These are phyloP conservation scores for Candida pini DNA, from an alignment of 805 yeast species.

Conservation along the genomic window DNA sequence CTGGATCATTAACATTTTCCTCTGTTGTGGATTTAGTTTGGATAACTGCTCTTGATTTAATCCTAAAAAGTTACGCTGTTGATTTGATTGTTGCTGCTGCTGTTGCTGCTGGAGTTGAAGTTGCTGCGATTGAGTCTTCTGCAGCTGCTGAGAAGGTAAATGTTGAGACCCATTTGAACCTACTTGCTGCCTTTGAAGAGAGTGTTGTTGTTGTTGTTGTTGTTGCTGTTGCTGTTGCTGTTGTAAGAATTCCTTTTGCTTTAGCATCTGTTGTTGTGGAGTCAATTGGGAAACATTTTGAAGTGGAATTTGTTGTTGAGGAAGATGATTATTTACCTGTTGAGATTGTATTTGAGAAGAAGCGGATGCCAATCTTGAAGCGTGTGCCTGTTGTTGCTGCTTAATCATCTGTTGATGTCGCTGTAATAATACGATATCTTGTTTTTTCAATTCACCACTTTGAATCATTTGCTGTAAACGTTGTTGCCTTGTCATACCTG, in stretches of 20 bases:
- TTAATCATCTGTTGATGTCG: slow-evolving; percentile 29
- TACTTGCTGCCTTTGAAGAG: slow-evolving; percentile 1
- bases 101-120: slow-evolving; percentile 19
- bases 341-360: neutral
- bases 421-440: slow-evolving; percentile 26
- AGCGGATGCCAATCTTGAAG: slow-evolving; percentile 13
- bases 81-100: slow-evolving; percentile 21
- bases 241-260: slow-evolving; percentile 9
- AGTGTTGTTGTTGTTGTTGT: slow-evolving; percentile 7
- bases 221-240: slow-evolving; percentile 19
- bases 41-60: slow-evolving; percentile 27
- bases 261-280: slow-evolving; percentile 4
- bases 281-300: slow-evolving; percentile 2
- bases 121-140: slow-evolving; percentile 17
- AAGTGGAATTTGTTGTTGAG: neutral
- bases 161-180: neutral
- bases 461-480: slow-evolving; percentile 27
- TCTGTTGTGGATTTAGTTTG: slow-evolving; percentile 34
- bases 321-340: neutral
- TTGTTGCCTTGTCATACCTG: slow-evolving; percentile 30
- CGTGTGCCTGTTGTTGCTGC: slow-evolving; percentile 22
- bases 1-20: slow-evolving; percentile 36
- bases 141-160: slow-evolving; percentile 13
- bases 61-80: slow-evolving; percentile 21
- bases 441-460: slow-evolving; percentile 26